Percentiles rank a stretch among this genome's conserved stretches.
Conservation (phyloP, 495 filamentous ascomycete genomes). For the Penicillium argentinense region DNA sequence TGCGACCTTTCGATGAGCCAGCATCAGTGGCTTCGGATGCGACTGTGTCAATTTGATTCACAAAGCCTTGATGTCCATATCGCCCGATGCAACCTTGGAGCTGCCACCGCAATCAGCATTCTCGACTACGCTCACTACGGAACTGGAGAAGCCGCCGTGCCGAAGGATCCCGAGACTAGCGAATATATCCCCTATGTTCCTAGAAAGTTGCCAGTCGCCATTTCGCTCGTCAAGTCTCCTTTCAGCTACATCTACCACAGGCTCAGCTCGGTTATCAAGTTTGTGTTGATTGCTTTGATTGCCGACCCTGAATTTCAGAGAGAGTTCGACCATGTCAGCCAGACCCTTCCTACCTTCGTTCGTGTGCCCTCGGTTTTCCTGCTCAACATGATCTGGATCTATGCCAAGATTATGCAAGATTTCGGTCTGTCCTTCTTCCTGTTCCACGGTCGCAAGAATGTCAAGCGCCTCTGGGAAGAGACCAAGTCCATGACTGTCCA, state of each 20-base stretch:
- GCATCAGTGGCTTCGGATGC: slow-evolving; percentile 35
- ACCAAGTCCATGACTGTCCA: slow-evolving; percentile 48
- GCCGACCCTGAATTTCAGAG: slow-evolving; percentile 61
- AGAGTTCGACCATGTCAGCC: slow-evolving; percentile 53
- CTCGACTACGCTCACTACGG: slow-evolving; percentile 40
- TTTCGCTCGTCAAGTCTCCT: slow-evolving; percentile 29
- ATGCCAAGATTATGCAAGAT: slow-evolving; percentile 40
- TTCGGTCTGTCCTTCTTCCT: slow-evolving; percentile 48
- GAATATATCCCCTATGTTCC: slow-evolving; percentile 36
- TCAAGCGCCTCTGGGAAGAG: slow-evolving; percentile 45
- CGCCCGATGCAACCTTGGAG: slow-evolving; percentile 44
- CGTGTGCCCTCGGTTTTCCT: slow-evolving; percentile 38
- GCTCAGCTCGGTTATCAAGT: slow-evolving; percentile 48
- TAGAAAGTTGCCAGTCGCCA: slow-evolving; percentile 19
- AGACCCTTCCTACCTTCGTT: slow-evolving; percentile 28
- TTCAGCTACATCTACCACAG: slow-evolving; percentile 39
- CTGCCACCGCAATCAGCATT: slow-evolving; percentile 36
- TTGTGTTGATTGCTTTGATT: slow-evolving; percentile 51
- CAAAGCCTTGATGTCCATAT: slow-evolving; percentile 36
- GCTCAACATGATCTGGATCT: slow-evolving; percentile 52
- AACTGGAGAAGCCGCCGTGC: slow-evolving; percentile 30
- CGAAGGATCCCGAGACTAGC: slow-evolving; percentile 29
- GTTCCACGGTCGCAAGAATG: slow-evolving; percentile 45
- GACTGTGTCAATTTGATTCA: slow-evolving; percentile 39
- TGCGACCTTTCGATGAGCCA: slow-evolving; percentile 27